Evolutionary conservation across 2,329 filamentous ascomycete species (phyloP).

Genomic region (Calcarisporium arbuscula): DNA sequence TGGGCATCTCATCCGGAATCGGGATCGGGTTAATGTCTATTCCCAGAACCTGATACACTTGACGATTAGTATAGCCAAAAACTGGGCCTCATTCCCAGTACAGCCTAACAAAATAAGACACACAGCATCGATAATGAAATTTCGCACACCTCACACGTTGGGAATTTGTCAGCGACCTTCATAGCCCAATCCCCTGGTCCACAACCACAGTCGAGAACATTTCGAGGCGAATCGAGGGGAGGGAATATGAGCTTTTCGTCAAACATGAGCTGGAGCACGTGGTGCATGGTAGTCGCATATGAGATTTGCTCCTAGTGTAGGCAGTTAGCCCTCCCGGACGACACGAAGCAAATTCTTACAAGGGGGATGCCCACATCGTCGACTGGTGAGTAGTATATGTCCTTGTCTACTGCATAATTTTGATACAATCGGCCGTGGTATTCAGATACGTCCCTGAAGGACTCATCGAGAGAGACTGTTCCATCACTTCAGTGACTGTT

Average conservation of each 20-base stretch:
- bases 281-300: slow-evolving; percentile 57
- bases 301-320: slow-evolving; percentile 56
- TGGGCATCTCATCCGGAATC: slow-evolving; percentile 56
- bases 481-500: slow-evolving; percentile 33
- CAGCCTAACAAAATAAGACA: not conserved
- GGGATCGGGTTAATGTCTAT: slow-evolving; percentile 68
- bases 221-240: slow-evolving; percentile 49
- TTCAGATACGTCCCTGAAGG: slow-evolving; percentile 51
- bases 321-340: slow-evolving; percentile 1
- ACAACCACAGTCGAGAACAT: slow-evolving; percentile 66
- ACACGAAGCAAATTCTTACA: too few species aligned
- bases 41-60: slow-evolving; percentile 54
- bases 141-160: slow-evolving; percentile 52
- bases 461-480: slow-evolving; percentile 49
- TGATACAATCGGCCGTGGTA: slow-evolving; percentile 62
- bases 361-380: slow-evolving; percentile 67
- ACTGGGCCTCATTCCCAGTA: not conserved
- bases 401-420: slow-evolving; percentile 57
- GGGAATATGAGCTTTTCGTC: slow-evolving; percentile 64
- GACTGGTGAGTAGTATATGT: slow-evolving; percentile 60
- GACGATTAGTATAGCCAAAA: slow-evolving; percentile 1
- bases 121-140: not conserved
- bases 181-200: slow-evolving; percentile 66
- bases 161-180: slow-evolving; percentile 61
- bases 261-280: slow-evolving; percentile 57